Evolutionary conservation across 345 rosid species (phyloP), one percentile per base, ranked within the genome.

Genomic region (Leavenworthia alabamica): DNA sequence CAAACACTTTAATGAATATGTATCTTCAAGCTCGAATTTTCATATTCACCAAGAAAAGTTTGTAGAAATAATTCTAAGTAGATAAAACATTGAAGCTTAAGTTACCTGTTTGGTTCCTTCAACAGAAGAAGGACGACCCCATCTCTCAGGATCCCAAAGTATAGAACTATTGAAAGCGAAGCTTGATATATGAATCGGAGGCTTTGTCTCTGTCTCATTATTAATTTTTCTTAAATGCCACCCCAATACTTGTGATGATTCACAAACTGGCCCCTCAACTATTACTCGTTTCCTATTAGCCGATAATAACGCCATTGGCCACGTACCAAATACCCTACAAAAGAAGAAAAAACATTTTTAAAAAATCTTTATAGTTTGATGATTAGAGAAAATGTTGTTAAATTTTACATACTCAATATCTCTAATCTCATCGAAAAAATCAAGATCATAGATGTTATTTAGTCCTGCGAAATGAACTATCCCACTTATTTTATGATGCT

Each of bases 71-170:
- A 7, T 0, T 15, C 55, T 19, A 23, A 13, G 43, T 22, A 32
- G 26, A 65, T 6, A 24, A 33, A 24, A 46, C 4, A 1, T 42
- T 41, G 35, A 62, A 26, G 47, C 7, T 43, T n/a, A 52, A 60
- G 67, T 45, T 63, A 85, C 88, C 84, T 83, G 92, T n/a, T 81
- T 78, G 52, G 77, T 76, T 62, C 68, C 79, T 75, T 85, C 84
- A 39, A 64, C 73, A 16, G 92, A 75, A 10, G 93, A 83, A 41
- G 86, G 84, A 23, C 95, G 85, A 66, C 95, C 95, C 95, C 95
- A 87, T 81, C 91, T 77, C 57, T 87, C 95, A 19, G 91, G 91
- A 50, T 87, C 91, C 95, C 91, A 87, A 52, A 87, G 95, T 23
- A 84, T 87, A 4, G 86, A 84, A 49, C 89, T 87, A 72, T 84